Percentiles rank a stretch among this genome's conserved stretches.
phyloP scores from a whole-genome alignment of 2,329 filamentous ascomycete genomes.

The Exophiala dermatitidis region DNA sequence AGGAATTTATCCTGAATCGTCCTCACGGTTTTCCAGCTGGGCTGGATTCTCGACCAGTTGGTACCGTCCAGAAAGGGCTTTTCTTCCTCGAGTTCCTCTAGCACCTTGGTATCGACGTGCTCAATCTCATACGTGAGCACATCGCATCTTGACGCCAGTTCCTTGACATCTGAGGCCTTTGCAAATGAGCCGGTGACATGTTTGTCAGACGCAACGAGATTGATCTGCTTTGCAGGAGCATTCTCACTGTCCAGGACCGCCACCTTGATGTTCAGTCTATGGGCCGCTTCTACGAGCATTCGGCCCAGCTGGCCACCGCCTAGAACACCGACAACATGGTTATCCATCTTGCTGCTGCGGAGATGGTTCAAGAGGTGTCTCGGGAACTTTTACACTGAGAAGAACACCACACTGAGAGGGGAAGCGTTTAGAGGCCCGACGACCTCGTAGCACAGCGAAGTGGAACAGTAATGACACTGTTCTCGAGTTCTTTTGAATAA shows the following conservation, averaged over 20 bases:
- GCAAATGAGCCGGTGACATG: conserved; percentile 79
- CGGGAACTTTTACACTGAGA: no score
- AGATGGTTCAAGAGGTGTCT: no score
- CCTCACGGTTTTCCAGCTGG: conserved; percentile 70
- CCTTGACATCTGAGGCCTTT: conserved; percentile 65
- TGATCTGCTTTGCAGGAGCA: conserved; percentile 72
- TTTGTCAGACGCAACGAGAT: conserved; percentile 48
- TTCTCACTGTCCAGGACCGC: conserved; percentile 70
- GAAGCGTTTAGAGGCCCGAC: no score
- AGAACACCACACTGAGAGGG: no score
- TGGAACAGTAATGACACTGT: no score
- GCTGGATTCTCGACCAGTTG: conserved; percentile 50
- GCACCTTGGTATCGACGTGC: conserved; percentile 72
- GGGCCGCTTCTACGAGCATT: conserved; percentile 88
- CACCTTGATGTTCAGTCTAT: conserved; percentile 67
- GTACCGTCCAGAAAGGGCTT: conserved; percentile 19
- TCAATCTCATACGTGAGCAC: conserved; percentile 88
- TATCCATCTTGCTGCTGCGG: conserved; percentile 9
- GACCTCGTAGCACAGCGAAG: no score
- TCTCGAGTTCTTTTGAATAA: no score
- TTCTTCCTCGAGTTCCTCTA: conserved; percentile 64
- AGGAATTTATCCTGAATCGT: conserved; percentile 80
- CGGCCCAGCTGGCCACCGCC: conserved; percentile 73
- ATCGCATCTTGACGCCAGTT: conserved; percentile 64
- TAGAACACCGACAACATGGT: conserved; percentile 43